Percentiles rank a stretch among this genome's conserved stretches.
Evolutionary conservation across 805 yeast genomes (phyloP).

Genomic region (Dipodascopsis uninucleata): DNA sequence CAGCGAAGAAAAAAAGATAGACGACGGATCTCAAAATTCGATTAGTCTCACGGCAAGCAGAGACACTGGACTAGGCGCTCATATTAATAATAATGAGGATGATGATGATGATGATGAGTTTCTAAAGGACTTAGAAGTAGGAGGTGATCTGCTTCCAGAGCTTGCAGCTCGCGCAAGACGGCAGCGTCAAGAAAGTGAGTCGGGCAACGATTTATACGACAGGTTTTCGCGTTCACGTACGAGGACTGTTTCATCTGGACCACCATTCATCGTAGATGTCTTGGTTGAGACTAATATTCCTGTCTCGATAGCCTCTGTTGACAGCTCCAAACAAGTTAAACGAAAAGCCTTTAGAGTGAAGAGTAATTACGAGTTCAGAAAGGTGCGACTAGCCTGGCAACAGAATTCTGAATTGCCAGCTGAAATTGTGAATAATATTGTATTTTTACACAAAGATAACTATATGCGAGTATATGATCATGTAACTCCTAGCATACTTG

Average conservation of each 20-base stretch:
- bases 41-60: neutral
- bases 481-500: constrained; percentile 18
- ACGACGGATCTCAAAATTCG: neutral
- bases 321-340: neutral
- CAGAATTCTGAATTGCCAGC: neutral
- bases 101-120: constrained; percentile 7
- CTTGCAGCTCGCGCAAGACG: constrained; percentile 19
- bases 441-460: constrained; percentile 9
- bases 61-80: neutral
- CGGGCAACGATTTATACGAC: neutral
- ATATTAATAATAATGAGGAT: neutral
- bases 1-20: neutral
- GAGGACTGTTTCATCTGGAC: neutral
- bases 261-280: constrained; percentile 4
- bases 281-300: constrained; percentile 1
- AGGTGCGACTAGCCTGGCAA: constrained; percentile 17
- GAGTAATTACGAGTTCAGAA: constrained; percentile 6
- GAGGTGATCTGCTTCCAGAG: constrained; percentile 17
- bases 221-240: constrained; percentile 2
- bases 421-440: neutral
- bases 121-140: neutral
- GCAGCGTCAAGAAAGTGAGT: neutral
- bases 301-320: neutral
- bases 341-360: constrained; percentile 7
- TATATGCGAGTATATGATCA: constrained; percentile 13